Evolutionary conservation across 345 rosid genomes (phyloP).

Genomic region (Syzygium grande): DNA sequence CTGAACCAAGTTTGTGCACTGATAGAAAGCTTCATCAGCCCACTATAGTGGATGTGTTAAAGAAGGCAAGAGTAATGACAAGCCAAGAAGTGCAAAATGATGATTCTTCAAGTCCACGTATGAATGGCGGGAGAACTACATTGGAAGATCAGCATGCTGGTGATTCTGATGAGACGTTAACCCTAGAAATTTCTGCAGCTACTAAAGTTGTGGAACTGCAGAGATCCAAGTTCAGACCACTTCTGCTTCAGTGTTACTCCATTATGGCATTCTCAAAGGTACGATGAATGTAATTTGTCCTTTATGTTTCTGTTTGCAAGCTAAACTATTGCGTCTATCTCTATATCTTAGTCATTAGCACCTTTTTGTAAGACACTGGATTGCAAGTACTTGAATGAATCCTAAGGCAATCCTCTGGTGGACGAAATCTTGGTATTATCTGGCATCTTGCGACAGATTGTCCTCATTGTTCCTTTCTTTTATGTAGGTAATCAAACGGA

Average conservation of each 20-base stretch:
- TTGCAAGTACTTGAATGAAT: neutral
- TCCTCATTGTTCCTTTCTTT: neutral
- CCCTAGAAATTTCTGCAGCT: conserved; percentile 51
- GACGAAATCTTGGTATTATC: neutral
- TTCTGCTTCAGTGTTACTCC: conserved; percentile 46
- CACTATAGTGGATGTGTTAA: conserved; percentile 45
- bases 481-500: neutral
- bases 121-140: conserved; percentile 13
- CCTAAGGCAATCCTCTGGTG: neutral
- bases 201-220: conserved; percentile 48
- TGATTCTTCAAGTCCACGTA: conserved; percentile 19
- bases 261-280: conserved; percentile 64
- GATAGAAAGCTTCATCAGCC: conserved; percentile 47
- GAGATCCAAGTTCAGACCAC: conserved; percentile 75
- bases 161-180: conserved; percentile 20
- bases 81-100: conserved; percentile 46
- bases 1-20: conserved; percentile 21
- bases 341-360: neutral
- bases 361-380: neutral
- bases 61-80: conserved; percentile 35
- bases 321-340: neutral
- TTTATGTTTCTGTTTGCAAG: neutral
- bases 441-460: neutral
- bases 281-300: conserved; percentile 1
- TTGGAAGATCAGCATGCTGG: conserved; percentile 21